A percentile compares a stretch with the other conserved stretches of the same genome.
phyloP scores from a whole-genome alignment of 371 early-diverging fungal species.

The Dichotomocladium elegans region DNA sequence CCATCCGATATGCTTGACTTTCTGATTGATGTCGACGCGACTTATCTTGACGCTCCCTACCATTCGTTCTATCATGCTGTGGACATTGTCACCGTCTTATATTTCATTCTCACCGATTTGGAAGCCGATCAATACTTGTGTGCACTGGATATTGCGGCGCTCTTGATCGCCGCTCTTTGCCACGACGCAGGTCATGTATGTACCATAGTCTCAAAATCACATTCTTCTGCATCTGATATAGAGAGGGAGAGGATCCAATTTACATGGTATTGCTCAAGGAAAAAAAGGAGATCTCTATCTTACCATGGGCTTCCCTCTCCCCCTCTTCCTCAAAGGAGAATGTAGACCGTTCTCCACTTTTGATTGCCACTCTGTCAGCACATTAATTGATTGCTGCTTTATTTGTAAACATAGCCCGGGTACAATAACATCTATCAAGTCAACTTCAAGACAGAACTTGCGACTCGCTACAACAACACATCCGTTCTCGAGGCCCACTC shows the following conservation, averaged over 20 bases:
- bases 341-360: neutral
- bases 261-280: too few species aligned
- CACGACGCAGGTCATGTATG: constrained; percentile 91
- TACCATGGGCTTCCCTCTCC: neutral
- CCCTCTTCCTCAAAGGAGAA: neutral
- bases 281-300: constrained; percentile 6
- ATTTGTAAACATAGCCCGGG: constrained; percentile 61
- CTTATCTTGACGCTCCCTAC: constrained; percentile 75
- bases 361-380: neutral
- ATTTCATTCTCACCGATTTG: constrained; percentile 66
- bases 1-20: constrained; percentile 72
- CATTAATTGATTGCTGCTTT: constrained; percentile 8
- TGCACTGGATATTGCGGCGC: constrained; percentile 62
- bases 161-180: constrained; percentile 82
- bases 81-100: constrained; percentile 81
- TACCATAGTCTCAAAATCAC: too few species aligned
- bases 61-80: constrained; percentile 89
- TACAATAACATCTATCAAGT: constrained; percentile 80
- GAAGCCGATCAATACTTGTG: constrained; percentile 58
- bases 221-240: too few species aligned
- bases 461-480: constrained; percentile 55
- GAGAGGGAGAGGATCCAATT: too few species aligned
- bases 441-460: constrained; percentile 70
- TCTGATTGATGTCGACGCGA: constrained; percentile 69
- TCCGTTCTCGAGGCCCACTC: constrained; percentile 81